Evolutionary conservation across 2,329 filamentous ascomycete species (phyloP).

Genomic region (Stachybotrys chartarum): DNA sequence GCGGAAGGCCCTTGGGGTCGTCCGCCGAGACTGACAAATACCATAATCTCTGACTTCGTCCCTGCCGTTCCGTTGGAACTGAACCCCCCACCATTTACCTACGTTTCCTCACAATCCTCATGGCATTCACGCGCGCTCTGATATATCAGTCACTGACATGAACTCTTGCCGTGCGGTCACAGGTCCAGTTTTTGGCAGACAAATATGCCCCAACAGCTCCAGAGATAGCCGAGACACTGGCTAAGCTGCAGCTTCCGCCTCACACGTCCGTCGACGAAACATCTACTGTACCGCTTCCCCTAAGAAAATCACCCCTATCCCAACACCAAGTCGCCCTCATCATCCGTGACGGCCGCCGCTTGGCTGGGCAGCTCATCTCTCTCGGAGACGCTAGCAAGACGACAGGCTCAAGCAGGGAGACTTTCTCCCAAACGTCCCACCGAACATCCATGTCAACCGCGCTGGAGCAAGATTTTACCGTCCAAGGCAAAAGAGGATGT

Average conservation of each 20-base stretch:
- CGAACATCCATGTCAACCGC: slow-evolving; percentile 55
- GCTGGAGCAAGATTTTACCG: slow-evolving; percentile 86
- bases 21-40: slow-evolving; percentile 53
- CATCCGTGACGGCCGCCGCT: slow-evolving; percentile 57
- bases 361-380: slow-evolving; percentile 44
- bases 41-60: slow-evolving; percentile 24
- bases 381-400: slow-evolving; percentile 44
- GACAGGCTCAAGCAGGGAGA: slow-evolving; percentile 41
- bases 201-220: slow-evolving; percentile 59
- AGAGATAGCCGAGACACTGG: slow-evolving; percentile 60
- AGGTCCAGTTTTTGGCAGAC: slow-evolving; percentile 60
- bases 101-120: background rate
- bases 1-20: slow-evolving; percentile 43
- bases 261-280: slow-evolving; percentile 40
- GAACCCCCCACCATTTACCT: background rate
- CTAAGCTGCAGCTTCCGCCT: slow-evolving; percentile 59
- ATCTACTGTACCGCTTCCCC: slow-evolving; percentile 47
- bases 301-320: slow-evolving; percentile 30
- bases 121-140: too few relatives aligned
- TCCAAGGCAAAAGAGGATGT: slow-evolving; percentile 70
- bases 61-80: background rate
- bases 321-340: slow-evolving; percentile 53
- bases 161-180: slow-evolving; percentile 13
- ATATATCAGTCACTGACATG: slow-evolving; percentile 11
- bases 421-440: slow-evolving; percentile 35